Conservation (phyloP, 345 rosid species). For the Litchi chinensis region DNA sequence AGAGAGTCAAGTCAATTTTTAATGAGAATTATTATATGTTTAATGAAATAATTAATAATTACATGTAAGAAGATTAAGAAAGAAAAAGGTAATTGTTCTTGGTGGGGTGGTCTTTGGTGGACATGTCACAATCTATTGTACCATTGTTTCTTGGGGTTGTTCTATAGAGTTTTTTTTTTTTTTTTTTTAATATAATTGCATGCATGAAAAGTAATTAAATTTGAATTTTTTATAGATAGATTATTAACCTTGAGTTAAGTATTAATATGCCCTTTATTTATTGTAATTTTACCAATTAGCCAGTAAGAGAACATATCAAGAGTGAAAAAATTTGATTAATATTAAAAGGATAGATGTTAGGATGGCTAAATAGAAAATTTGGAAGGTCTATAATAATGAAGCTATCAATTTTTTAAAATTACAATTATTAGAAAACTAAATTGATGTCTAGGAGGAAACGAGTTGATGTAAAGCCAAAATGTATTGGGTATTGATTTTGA, state of each 20-base stretch:
- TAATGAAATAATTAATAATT: constrained; percentile 8
- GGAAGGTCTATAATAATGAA: too few relatives aligned
- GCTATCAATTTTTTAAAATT: too few relatives aligned
- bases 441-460: too few relatives aligned
- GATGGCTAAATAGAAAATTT: too few relatives aligned
- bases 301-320: too few relatives aligned
- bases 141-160: constrained; percentile 39
- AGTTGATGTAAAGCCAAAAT: too few relatives aligned
- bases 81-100: constrained; percentile 22
- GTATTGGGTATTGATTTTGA: not conserved
- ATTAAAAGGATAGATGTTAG: too few relatives aligned
- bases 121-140: constrained; percentile 39
- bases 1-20: constrained; percentile 21
- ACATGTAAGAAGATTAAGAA: constrained; percentile 14
- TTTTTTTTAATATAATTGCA: not conserved
- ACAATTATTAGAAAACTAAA: too few relatives aligned
- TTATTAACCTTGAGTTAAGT: constrained; percentile 1
- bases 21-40: constrained; percentile 9
- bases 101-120: constrained; percentile 43
- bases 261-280: not conserved
- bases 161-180: constrained; percentile 10
- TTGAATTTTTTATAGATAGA: not conserved
- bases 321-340: not conserved
- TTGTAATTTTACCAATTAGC: not conserved
- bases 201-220: constrained; percentile 23